Percentiles rank a stretch among this genome's conserved stretches.
Evolutionary conservation across 768 basidiomycete genomes (phyloP).

Genomic region (Pleurotus citrinopileatus): DNA sequence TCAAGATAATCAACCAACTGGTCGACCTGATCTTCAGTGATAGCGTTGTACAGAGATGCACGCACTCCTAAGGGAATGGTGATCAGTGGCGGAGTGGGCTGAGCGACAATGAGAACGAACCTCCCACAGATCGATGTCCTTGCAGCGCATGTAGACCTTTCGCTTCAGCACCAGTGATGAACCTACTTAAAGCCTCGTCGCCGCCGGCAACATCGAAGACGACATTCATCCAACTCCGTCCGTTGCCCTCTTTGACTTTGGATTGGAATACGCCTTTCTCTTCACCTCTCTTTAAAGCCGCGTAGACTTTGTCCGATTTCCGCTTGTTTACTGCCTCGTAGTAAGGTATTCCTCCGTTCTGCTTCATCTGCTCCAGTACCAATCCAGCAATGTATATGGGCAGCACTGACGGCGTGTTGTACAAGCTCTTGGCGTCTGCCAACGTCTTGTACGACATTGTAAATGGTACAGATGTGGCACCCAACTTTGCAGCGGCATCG

Average conservation of each 20-base stretch:
- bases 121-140: conserved; percentile 83
- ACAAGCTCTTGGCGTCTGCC: conserved; percentile 71
- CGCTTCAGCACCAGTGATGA: conserved; percentile 78
- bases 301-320: conserved; percentile 81
- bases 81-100: no score
- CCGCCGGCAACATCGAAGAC: conserved; percentile 73
- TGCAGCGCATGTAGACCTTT: conserved; percentile 83
- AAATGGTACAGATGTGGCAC: conserved; percentile 72
- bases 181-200: conserved; percentile 69
- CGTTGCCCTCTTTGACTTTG: conserved; percentile 71
- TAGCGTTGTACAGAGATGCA: conserved; percentile 86
- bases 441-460: conserved; percentile 82
- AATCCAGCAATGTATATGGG: conserved; percentile 88
- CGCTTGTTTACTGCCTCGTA: conserved; percentile 63
- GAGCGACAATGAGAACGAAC: no score
- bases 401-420: conserved; percentile 93
- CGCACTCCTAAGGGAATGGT: conserved; percentile 55
- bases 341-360: conserved; percentile 62
- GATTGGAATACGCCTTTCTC: conserved; percentile 63
- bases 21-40: conserved; percentile 73
- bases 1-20: conserved; percentile 56
- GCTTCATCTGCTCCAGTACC: conserved; percentile 70
- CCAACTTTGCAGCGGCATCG: conserved; percentile 71
- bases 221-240: conserved; percentile 91
- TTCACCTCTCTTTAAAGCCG: conserved; percentile 66